Base-by-base conservation (phyloP, 495 filamentous ascomycete genomes). In the Penicillium subrubescens region DNA sequence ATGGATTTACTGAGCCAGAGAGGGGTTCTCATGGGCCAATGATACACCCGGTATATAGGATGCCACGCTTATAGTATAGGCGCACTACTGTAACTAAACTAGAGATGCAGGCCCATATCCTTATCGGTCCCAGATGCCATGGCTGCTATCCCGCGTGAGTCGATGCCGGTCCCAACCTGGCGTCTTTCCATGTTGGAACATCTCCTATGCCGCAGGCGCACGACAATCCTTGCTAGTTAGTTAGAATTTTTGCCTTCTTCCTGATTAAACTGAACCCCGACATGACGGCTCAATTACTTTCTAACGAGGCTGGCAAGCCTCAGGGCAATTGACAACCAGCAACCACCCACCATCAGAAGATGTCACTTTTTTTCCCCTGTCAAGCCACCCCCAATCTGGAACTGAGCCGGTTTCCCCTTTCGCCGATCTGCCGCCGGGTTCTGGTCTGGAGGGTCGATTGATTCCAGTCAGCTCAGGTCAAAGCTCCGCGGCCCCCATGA, bases 31-130 rank as follows among this genome's bases (percentile, higher is more conserved):
- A 29, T 17, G 12, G 31, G 37, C 67, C 64, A 70, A 70, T 67
- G 43, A 46, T 15, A 12, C 48, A 50, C 46, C 67, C 35, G 39
- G 67, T 65, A 62, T 70, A 70, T 70, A 67, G 25, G 21, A 21
- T 25, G 27, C 31, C 15, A 52, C 46, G 33, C 31, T 48, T 54
- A 59, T 46, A n/a, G 35, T 50, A 59, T 31, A 25, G 50, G 29
- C n/a, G 5, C 43, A n/a, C 39, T 43, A 43, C 15, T 43, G 31
- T n/a, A 29, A 37, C 27, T 41, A 41, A 41, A 41, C 15, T 41
- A 41, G 48, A 48, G 10, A 31, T 48, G 33, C 23, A 61, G 19
- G 52, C 34, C 59, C 43, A 61, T 54, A 66, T 63, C 39, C 57
- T 61, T 67, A 67, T 65, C 63, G 57, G 33, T 55, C 51, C 27